A percentile compares a stretch with the other conserved stretches of the same genome.
Evolutionary conservation across 202 grass and related monocot species (phyloP).

Genomic region (Brachypodium distachyon): DNA sequence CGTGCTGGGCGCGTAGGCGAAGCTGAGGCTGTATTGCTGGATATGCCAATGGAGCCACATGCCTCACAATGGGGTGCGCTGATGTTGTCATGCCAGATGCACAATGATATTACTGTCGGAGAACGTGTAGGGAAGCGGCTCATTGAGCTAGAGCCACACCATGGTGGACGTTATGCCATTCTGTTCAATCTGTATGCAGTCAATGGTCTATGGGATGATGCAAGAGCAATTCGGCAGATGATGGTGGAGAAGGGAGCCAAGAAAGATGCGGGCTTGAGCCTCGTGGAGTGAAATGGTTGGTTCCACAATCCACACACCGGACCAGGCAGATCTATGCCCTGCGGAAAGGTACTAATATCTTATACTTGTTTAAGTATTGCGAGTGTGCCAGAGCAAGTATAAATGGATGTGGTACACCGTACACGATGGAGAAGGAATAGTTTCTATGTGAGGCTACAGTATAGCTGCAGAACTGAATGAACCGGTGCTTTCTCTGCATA

Average conservation of each 20-base stretch:
- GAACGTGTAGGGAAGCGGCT: constrained; percentile 46
- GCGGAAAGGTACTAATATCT: neutral
- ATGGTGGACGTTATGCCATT: constrained; percentile 57
- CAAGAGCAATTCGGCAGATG: constrained; percentile 27
- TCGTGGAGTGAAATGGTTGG: constrained; percentile 42
- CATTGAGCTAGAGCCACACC: constrained; percentile 53
- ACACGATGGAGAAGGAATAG: too few species aligned
- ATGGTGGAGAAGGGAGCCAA: constrained; percentile 53
- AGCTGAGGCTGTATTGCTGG: constrained; percentile 43
- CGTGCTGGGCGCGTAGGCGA: constrained; percentile 41
- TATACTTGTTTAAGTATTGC: neutral
- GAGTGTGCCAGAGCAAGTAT: neutral
- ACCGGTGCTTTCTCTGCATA: too few species aligned
- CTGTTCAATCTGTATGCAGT: constrained; percentile 58
- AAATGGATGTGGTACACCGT: too few species aligned
- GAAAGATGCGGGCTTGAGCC: constrained; percentile 52
- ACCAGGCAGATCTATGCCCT: constrained; percentile 6
- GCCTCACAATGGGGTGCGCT: constrained; percentile 64
- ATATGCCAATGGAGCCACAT: constrained; percentile 71
- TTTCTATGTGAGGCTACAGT: too few species aligned
- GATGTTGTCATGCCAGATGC: constrained; percentile 46
- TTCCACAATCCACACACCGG: constrained; percentile 28
- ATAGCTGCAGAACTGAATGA: too few species aligned
- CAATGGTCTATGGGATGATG: constrained; percentile 48
- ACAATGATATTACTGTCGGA: constrained; percentile 41